Conservation (phyloP, 2,329 filamentous ascomycete species). For the Periconia digitata region DNA sequence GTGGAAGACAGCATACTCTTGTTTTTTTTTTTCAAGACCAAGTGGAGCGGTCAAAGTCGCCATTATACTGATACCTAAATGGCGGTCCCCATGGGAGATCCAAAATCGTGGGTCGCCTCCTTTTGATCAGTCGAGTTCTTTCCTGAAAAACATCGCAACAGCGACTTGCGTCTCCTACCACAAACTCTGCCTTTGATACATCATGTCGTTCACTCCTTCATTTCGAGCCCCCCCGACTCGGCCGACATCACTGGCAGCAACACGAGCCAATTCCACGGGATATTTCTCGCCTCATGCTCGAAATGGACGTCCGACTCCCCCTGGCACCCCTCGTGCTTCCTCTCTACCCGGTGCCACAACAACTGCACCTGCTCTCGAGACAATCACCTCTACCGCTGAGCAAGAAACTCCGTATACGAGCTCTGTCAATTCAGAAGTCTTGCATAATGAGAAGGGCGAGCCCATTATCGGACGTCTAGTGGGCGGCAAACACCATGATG, state of each 20-base stretch:
- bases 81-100: background rate
- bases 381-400: background rate
- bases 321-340: background rate
- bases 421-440: conserved; percentile 14
- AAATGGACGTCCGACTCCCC: background rate
- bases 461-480: conserved; percentile 23
- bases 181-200: background rate
- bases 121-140: too few species aligned
- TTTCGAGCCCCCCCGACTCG: background rate
- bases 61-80: background rate
- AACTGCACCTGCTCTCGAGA: background rate
- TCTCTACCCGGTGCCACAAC: background rate
- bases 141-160: background rate
- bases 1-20: background rate
- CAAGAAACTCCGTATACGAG: background rate
- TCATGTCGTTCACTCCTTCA: background rate
- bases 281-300: background rate
- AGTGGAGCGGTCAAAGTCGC: background rate
- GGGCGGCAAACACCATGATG: conserved; percentile 25
- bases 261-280: background rate
- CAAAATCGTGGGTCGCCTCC: background rate
- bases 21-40: background rate
- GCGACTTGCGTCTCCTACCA: background rate
- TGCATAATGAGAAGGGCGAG: conserved; percentile 27
- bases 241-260: background rate